These are phyloP conservation scores for Trypanosomatidae sp. DNA, from an alignment of 208 protist genomes.

Conservation along the genomic window DNA sequence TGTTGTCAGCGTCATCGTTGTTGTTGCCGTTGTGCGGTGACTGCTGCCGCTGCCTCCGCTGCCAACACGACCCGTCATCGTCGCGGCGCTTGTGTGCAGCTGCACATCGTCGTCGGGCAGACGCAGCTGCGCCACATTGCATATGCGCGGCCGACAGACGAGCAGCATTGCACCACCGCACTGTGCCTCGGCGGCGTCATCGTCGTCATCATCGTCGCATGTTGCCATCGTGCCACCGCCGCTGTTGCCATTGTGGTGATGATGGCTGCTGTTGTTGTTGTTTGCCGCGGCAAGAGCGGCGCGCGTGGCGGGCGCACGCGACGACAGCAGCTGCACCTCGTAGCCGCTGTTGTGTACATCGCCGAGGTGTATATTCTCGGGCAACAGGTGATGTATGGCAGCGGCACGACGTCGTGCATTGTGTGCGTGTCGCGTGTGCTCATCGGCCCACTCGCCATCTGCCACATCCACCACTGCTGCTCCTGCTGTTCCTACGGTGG, in stretches of 20 bases:
- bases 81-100: too few relatives aligned
- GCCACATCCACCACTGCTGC: conserved; percentile 18
- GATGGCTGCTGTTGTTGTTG: too few relatives aligned
- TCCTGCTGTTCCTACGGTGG: too few relatives aligned
- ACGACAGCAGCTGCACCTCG: conserved; percentile 33
- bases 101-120: too few relatives aligned
- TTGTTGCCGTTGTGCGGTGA: too few relatives aligned
- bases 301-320: too few relatives aligned
- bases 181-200: background rate
- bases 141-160: too few relatives aligned
- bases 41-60: too few relatives aligned
- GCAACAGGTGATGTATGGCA: conserved; percentile 44
- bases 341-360: conserved; percentile 32
- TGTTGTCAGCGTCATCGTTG: too few relatives aligned
- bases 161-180: background rate
- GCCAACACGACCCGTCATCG: too few relatives aligned
- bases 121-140: too few relatives aligned
- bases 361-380: conserved; percentile 53
- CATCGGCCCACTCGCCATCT: conserved; percentile 20
- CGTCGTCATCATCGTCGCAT: background rate
- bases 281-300: too few relatives aligned
- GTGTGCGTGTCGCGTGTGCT: conserved; percentile 44
- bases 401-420: conserved; percentile 58
- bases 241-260: background rate
- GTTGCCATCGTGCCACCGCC: background rate